Base-by-base conservation (phyloP, 768 basidiomycete species). In the Megacollybia marginata region DNA sequence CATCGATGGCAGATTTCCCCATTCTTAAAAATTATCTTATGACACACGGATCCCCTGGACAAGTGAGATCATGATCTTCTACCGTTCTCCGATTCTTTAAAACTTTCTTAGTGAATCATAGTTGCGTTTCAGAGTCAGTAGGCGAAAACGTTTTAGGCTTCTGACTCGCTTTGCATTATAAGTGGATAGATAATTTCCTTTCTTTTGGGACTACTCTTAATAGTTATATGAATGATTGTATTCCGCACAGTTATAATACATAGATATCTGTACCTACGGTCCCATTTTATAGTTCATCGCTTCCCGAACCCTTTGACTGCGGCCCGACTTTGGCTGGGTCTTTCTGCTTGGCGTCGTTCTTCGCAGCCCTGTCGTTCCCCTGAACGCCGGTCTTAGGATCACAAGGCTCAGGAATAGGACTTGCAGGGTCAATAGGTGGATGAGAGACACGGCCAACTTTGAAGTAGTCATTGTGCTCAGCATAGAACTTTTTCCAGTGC, bases 401-500 rank as follows among this genome's bases (percentile, higher is more conserved):
- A 60, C 89, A 92, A 51, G 82, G 85, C 54, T 77, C 79, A 16
- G 83, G 88, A 56, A 86, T 73, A n/a, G 87, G 83, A 55, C 75
- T 83, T 28, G 69, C 62, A 40, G 87, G 88, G 66, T 92, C 85
- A 62, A 89, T 88, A 31, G 88, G 81, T 42, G 70, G 75, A 60
- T 91, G 89, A 4, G 72, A 67, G 18, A 96, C 88, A 49, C 67
- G 79, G 18, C 93, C 93, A 38, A 91, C 79, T 59, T 84, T 84
- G 48, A 59, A 57, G 64, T 98, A 98, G 52, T 80, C 77, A 58
- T 88, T 82, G 65, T 92, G 88, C 9, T 88, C 79, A 1, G 72
- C 66, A 59, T 93, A 97, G 72, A 94, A 97, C 28, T 77, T 72
- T 68, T 92, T 94, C 94, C 94, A 98, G 55, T 93, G 83, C 44